phyloP scores from a whole-genome alignment of 495 filamentous ascomycete species.

The Cercophora newfieldiana region DNA sequence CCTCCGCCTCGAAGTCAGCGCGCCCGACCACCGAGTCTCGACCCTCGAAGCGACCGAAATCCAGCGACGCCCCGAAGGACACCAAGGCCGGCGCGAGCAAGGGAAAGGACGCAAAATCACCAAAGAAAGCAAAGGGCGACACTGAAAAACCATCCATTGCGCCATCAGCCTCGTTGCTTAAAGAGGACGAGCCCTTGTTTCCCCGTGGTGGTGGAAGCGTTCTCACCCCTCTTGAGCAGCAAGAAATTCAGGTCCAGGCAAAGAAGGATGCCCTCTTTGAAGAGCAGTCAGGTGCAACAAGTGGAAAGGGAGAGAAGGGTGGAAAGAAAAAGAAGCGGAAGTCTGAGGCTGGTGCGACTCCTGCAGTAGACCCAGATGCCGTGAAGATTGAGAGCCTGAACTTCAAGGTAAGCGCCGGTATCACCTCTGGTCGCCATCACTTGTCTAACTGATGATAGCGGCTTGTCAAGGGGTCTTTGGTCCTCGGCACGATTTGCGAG shows the following conservation, averaged over 20 bases:
- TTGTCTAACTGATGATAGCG: conserved; percentile 58
- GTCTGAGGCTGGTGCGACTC: conserved; percentile 56
- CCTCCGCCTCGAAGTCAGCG: conserved; percentile 40
- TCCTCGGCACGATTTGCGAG: conserved; percentile 81
- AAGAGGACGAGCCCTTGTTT: conserved; percentile 83
- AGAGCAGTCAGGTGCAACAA: conserved; percentile 56
- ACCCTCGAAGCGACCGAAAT: conserved; percentile 46
- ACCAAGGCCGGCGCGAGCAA: conserved; percentile 26
- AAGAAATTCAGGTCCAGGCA: conserved; percentile 93
- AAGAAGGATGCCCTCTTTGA: conserved; percentile 92
- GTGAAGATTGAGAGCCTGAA: conserved; percentile 83
- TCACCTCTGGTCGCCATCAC: too few species aligned
- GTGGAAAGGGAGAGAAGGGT: conserved; percentile 41
- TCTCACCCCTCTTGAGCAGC: conserved; percentile 89
- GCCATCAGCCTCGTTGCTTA: conserved; percentile 39
- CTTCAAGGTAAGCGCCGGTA: conserved; percentile 93
- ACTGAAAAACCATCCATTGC: conserved; percentile 29
- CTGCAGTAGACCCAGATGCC: conserved; percentile 52
- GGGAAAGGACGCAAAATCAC: conserved; percentile 22
- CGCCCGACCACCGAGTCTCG: conserved; percentile 34
- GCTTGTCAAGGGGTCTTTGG: conserved; percentile 75
- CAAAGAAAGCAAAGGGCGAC: not conserved
- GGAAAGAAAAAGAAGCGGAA: conserved; percentile 51
- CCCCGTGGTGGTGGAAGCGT: conserved; percentile 90
- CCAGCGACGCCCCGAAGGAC: conserved; percentile 36